phyloP scores from a whole-genome alignment of 129 eudicot genomes.

The Lonicera japonica region DNA sequence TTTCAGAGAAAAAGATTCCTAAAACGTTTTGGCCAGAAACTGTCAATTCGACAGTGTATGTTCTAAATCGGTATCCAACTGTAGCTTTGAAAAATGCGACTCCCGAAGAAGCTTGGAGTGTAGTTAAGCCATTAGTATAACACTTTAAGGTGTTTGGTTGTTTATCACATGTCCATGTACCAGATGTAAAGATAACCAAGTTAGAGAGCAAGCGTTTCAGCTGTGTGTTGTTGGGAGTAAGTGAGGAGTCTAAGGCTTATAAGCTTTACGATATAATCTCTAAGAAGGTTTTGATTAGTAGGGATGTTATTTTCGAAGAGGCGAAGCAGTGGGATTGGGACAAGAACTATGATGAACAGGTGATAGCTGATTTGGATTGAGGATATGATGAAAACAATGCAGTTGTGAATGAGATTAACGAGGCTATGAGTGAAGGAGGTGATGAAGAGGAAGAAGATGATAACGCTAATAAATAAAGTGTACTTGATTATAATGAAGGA shows the following conservation, averaged over 20 bases:
- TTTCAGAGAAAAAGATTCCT: too few species aligned
- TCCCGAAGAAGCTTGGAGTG: too few species aligned
- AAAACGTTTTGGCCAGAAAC: not conserved
- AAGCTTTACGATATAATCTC: not conserved
- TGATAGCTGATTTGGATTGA: too few species aligned
- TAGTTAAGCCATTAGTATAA: not conserved
- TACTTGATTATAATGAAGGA: too few species aligned
- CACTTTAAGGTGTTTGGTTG: too few species aligned
- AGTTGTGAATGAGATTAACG: not conserved
- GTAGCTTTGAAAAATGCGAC: too few species aligned
- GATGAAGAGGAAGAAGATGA: not conserved
- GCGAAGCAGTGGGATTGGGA: too few species aligned
- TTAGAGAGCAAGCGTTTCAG: not conserved
- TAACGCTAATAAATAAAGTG: too few species aligned
- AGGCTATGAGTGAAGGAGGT: not conserved
- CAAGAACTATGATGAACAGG: too few species aligned
- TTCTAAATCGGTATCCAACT: too few species aligned
- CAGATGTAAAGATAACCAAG: not conserved
- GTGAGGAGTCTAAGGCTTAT: not conserved
- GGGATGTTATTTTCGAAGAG: not conserved
- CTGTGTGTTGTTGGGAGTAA: not conserved
- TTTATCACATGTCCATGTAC: too few species aligned
- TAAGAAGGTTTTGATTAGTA: not conserved
- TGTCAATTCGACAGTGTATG: not conserved
- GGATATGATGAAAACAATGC: not conserved